Evolutionary conservation across 2,329 filamentous ascomycete species (phyloP).

Genomic region (Exophiala oligosperma): DNA sequence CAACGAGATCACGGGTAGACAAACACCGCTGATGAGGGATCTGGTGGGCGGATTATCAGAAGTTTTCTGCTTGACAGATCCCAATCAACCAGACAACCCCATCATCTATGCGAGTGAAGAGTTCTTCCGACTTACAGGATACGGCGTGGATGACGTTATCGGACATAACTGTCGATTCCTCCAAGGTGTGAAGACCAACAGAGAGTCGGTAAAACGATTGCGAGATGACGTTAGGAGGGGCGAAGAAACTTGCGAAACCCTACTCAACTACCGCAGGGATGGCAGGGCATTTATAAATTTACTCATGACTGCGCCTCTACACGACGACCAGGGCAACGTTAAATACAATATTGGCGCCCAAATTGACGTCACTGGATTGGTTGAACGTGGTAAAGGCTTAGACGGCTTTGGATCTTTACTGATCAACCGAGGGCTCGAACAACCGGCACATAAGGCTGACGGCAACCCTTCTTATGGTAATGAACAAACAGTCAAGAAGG

Average conservation of each 20-base stretch:
- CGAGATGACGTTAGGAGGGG: conserved; percentile 38
- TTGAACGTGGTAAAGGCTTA: conserved; percentile 31
- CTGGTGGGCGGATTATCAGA: conserved; percentile 45
- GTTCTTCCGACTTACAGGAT: conserved; percentile 47
- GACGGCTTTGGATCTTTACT: conserved; percentile 32
- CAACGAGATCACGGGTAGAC: conserved; percentile 45
- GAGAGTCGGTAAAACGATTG: conserved; percentile 36
- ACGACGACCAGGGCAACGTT: conserved; percentile 34
- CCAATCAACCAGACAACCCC: conserved; percentile 44
- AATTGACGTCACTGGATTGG: conserved; percentile 33
- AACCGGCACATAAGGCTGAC: conserved; percentile 13
- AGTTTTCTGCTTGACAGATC: conserved; percentile 48
- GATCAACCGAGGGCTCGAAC: conserved; percentile 12
- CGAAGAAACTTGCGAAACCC: conserved; percentile 44
- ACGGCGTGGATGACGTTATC: conserved; percentile 44
- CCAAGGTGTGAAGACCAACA: conserved; percentile 42
- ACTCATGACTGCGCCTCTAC: conserved; percentile 34
- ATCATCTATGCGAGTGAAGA: conserved; percentile 49
- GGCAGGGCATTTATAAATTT: conserved; percentile 36
- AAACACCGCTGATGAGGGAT: conserved; percentile 40
- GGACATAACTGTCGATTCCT: conserved; percentile 48
- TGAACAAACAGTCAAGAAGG: conserved; percentile 8
- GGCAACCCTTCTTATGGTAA: background rate
- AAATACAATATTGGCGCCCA: conserved; percentile 37
- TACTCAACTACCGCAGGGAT: conserved; percentile 44